Percentiles rank a stretch among this genome's conserved stretches.
phyloP scores from a whole-genome alignment of 169 alveolate species.

The Eimeria maxima region DNA sequence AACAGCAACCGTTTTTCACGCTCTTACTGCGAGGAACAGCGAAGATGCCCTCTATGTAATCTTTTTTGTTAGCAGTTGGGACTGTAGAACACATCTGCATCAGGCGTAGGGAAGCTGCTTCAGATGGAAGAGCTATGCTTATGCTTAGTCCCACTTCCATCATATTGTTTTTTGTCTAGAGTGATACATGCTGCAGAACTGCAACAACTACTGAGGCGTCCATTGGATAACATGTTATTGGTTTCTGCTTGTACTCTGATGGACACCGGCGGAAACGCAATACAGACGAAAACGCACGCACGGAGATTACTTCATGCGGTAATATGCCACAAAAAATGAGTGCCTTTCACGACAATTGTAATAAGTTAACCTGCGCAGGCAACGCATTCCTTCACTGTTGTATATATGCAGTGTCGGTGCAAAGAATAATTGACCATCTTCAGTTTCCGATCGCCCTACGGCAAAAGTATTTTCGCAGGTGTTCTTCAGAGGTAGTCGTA shows the following conservation, averaged over 20 bases:
- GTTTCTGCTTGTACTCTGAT: not conserved
- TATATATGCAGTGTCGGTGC: too few species aligned
- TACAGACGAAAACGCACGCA: too few species aligned
- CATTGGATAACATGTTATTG: not conserved
- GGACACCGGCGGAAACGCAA: too few species aligned
- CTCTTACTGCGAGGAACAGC: constrained; percentile 64
- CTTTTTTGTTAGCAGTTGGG: constrained; percentile 60
- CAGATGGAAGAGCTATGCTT: not conserved
- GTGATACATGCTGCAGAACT: not conserved
- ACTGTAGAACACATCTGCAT: not conserved
- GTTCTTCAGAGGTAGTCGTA: too few species aligned
- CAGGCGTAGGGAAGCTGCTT: not conserved
- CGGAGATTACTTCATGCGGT: too few species aligned
- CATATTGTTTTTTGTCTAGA: not conserved
- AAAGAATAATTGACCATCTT: too few species aligned
- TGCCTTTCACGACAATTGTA: too few species aligned
- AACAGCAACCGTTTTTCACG: constrained; percentile 78
- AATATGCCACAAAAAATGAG: too few species aligned
- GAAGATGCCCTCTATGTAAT: not conserved
- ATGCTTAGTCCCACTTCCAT: not conserved
- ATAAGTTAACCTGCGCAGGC: too few species aligned
- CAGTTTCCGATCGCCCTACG: too few species aligned
- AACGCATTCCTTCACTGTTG: too few species aligned
- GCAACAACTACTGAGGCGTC: not conserved
- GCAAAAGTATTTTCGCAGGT: too few species aligned